Base-by-base conservation (phyloP, 306 rosid genomes). In the Cicer pinnatifidum region DNA sequence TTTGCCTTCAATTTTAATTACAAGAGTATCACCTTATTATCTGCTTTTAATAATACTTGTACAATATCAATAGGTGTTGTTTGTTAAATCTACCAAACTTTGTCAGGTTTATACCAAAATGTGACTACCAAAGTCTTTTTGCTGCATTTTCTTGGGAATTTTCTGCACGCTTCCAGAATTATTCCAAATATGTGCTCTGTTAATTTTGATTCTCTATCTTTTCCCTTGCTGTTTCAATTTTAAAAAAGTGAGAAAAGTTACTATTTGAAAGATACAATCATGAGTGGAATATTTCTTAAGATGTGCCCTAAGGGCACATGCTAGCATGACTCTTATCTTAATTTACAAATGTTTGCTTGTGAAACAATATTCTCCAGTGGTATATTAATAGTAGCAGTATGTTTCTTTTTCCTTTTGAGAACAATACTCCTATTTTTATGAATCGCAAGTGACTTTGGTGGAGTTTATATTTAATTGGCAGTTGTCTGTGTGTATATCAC, bases 81-180 rank as follows among this genome's bases (percentile, higher is more conserved):
- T 56, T 54, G 51, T 71, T 39, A 54, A 54, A 53, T 20, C 65
- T 71, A 53, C 51, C 16, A 38, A 16, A 17, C 7, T 53, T 11
- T 54, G 20, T 52, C 75, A 17, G 52, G 13, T 19, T 70, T 70
- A 10, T 52, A 10, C 75, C 65, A 53, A 71, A 17, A 39, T 40
- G 53, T 39, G 65, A 71, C 65, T 38, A 4, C 11, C 40, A 12
- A 53, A 11, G 6, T 28, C 28, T 48, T 67, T 37, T 16, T 39
- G 52, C 76, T 20, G 35, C 33, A 12, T 56, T 58, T 57, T 57
- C 44, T 72, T 67, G 40, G 65, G 80, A 54, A 15, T 15, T 67
- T 57, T 5, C 56, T 16, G 7, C 4, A 10, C 41, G 67, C 28
- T 17, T 61, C 52, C 44, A 10, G 9, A 37, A 11, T 6, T 13